Evolutionary conservation across 1,139 yeast genomes (phyloP), one percentile per base, ranked within the genome.

Genomic region (Neolecta irregularis): DNA sequence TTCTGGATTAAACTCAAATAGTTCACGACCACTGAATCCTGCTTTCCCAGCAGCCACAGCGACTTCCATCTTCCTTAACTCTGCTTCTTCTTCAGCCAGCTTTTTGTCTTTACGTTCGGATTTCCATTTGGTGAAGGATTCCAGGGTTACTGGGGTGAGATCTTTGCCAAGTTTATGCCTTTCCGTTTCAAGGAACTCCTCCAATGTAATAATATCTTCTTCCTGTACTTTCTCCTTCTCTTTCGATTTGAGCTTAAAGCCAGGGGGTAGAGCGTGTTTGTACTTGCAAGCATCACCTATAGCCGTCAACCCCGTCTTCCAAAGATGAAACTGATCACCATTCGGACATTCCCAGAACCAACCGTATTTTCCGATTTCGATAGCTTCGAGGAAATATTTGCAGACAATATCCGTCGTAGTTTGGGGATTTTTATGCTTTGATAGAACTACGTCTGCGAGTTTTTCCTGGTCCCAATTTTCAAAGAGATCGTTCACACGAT

Each of bases 271-370:
- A n/a, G 96, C 77, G 58, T 91, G 99, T 57, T 70, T 74, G 62
- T 91, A 91, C 64, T 77, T 88, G 69, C 99, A 91, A 39, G 72
- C 76, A 47, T 76, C 74, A 44, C 94, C 95, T 24, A 22, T 24
- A 22, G 18, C 11, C 6, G 9, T 11, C 18, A 15, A 22, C 8
- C 18, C 12, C 12, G 11, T 3, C 26, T 22, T 31, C 26, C 12
- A 12, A 22, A 22, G 13, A 13, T 31, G 13, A 8, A 13, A 22
- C 18, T 31, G 18, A 12, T 8, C 35, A 28, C 88, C 88, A 49
- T 80, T 80, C 24, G 98, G 99, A 62, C 99, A 88, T 22, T 70
- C 69, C 99, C 98, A 88, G 59, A 88, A 85, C 98, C 98, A 88
- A 49, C 99, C 98, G 54, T 91, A 88, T 55, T 88, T 85, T 40